Percentiles rank a stretch among this genome's conserved stretches.
Conservation (phyloP, 257 asterid species). For the Leptodermis oblonga region DNA sequence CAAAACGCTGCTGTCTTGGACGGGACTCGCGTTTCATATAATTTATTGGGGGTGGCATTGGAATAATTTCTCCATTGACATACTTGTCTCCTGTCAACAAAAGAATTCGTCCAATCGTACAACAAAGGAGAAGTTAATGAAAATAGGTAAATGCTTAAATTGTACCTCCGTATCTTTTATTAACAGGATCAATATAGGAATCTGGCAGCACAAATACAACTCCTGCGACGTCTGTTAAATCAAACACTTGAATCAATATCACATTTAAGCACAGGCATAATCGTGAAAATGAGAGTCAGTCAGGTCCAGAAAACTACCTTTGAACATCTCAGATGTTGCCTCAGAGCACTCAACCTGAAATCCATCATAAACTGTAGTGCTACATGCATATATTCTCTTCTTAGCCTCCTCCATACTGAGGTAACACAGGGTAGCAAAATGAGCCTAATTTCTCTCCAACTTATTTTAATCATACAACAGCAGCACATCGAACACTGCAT, state of each 20-base stretch:
- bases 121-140: slow-evolving; percentile 4
- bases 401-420: slow-evolving; percentile 93
- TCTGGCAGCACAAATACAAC: slow-evolving; percentile 91
- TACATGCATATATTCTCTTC: slow-evolving; percentile 82
- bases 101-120: slow-evolving; percentile 5
- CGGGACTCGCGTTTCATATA: slow-evolving; percentile 51
- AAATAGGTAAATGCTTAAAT: neutral
- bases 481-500: neutral
- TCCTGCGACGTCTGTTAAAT: slow-evolving; percentile 52
- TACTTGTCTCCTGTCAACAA: slow-evolving; percentile 78
- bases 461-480: neutral
- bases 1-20: slow-evolving; percentile 29
- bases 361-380: slow-evolving; percentile 83
- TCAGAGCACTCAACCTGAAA: slow-evolving; percentile 86
- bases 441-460: neutral
- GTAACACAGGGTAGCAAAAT: neutral
- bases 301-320: slow-evolving; percentile 48
- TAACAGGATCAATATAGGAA: slow-evolving; percentile 85
- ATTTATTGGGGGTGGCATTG: slow-evolving; percentile 79
- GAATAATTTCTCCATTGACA: slow-evolving; percentile 73
- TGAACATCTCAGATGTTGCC: slow-evolving; percentile 77
- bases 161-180: slow-evolving; percentile 92
- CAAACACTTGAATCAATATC: slow-evolving; percentile 18
- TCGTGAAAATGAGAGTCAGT: neutral
- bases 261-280: neutral